Evolutionary conservation across 2,329 filamentous ascomycete species (phyloP).

Genomic region (Botrytis porri): DNA sequence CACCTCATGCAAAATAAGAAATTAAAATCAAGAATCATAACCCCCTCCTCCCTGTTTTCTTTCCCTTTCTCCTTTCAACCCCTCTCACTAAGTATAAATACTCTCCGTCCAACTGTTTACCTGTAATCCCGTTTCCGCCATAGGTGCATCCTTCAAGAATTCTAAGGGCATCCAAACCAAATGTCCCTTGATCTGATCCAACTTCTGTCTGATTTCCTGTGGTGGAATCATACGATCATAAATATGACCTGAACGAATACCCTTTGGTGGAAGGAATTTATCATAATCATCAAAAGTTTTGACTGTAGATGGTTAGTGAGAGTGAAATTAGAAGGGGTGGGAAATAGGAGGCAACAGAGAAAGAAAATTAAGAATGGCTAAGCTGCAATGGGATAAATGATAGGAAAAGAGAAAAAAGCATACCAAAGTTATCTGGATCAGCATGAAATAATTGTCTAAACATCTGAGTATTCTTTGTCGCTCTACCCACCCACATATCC

Average conservation of each 20-base stretch:
- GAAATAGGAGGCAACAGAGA: too few species aligned
- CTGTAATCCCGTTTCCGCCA: conserved; percentile 76
- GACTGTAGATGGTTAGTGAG: conserved; percentile 47
- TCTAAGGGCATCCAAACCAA: conserved; percentile 94
- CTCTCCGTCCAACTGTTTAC: conserved; percentile 86
- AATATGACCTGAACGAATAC: conserved; percentile 79
- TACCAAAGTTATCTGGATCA: conserved; percentile 83
- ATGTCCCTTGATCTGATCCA: conserved; percentile 81
- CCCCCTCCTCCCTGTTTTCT: neutral
- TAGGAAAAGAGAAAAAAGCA: conserved; percentile 31
- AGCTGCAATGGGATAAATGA: too few species aligned
- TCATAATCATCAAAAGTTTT: conserved; percentile 91
- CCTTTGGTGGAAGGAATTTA: conserved; percentile 65
- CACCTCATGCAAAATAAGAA: neutral
- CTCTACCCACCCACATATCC: conserved; percentile 65
- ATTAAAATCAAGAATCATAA: too few species aligned
- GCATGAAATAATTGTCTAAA: conserved; percentile 82
- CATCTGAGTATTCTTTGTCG: conserved; percentile 68
- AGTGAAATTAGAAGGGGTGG: neutral
- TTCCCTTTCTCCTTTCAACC: neutral
- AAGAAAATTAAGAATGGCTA: neutral
- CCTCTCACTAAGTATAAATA: conserved; percentile 62
- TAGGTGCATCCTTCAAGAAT: conserved; percentile 77
- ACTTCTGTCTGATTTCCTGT: conserved; percentile 68
- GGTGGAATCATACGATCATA: conserved; percentile 76